Percentiles rank a stretch among this genome's conserved stretches.
phyloP scores from a whole-genome alignment of 1,139 yeast species.

The Keqinozyma sinolaborantium region DNA sequence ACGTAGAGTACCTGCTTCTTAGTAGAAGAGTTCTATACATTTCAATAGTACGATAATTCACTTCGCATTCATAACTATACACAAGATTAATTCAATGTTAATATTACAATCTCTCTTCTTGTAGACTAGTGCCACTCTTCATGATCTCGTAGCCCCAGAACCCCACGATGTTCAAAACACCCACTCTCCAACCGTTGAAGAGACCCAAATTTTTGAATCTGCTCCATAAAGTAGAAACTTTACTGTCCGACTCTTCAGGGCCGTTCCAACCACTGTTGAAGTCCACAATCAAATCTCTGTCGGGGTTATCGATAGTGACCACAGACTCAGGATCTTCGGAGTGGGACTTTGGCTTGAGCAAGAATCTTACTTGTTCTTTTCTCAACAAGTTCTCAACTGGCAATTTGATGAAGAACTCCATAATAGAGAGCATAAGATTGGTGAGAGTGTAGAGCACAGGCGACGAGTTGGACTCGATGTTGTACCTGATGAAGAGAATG shows the following conservation, averaged over 20 bases:
- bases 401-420: constrained; percentile 70
- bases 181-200: constrained; percentile 92
- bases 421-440: constrained; percentile 54
- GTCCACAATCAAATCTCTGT: constrained; percentile 50
- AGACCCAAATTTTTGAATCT: constrained; percentile 35
- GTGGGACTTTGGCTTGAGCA: constrained; percentile 37
- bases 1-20: neutral
- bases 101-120: constrained; percentile 34
- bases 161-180: constrained; percentile 73
- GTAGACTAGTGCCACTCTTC: constrained; percentile 43
- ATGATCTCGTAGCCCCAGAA: constrained; percentile 78
- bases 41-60: too few species aligned
- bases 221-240: constrained; percentile 12
- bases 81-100: constrained; percentile 1
- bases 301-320: constrained; percentile 36
- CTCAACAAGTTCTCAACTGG: constrained; percentile 86
- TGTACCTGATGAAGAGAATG: constrained; percentile 59
- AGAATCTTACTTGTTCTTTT: constrained; percentile 74
- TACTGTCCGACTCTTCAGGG: constrained; percentile 6
- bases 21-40: too few species aligned
- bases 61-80: neutral
- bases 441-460: constrained; percentile 54
- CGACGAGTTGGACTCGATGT: constrained; percentile 65
- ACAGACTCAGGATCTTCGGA: constrained; percentile 30
- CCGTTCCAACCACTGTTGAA: constrained; percentile 25